Percentiles rank a stretch among this genome's conserved stretches.
These are phyloP conservation scores for Suhomyces yuchorum DNA, from an alignment of 1,139 yeast species.

Conservation along the genomic window DNA sequence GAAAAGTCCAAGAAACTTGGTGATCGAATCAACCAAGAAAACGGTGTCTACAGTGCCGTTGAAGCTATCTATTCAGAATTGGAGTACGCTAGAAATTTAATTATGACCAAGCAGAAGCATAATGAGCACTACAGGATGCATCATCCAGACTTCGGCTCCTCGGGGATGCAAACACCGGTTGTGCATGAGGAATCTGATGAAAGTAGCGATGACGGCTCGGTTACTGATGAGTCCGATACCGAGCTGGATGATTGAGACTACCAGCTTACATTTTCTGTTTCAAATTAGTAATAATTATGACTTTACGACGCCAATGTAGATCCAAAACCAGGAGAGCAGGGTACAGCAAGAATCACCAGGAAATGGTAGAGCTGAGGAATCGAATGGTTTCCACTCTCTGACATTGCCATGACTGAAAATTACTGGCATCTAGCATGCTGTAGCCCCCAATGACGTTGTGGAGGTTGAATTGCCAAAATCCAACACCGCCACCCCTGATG, in stretches of 20 bases:
- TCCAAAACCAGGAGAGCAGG: too few species aligned
- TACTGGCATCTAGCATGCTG: too few species aligned
- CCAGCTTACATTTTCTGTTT: too few species aligned
- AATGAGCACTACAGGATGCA: constrained; percentile 26
- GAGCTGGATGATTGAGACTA: not conserved
- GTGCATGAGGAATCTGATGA: constrained; percentile 24
- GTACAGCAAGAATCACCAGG: too few species aligned
- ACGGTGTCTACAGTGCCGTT: constrained; percentile 80
- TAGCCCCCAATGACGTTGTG: too few species aligned
- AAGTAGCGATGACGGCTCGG: constrained; percentile 16
- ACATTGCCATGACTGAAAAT: too few species aligned
- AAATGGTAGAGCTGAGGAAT: too few species aligned
- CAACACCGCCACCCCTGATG: too few species aligned
- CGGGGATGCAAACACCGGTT: constrained; percentile 35
- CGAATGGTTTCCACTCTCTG: too few species aligned
- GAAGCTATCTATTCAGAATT: constrained; percentile 74
- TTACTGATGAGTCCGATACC: not conserved
- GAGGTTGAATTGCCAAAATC: too few species aligned
- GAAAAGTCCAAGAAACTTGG: constrained; percentile 68
- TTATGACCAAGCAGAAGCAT: constrained; percentile 32
- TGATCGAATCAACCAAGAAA: constrained; percentile 61
- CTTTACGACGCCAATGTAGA: too few species aligned
- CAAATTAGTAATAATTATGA: too few species aligned
- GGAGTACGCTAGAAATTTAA: constrained; percentile 68
- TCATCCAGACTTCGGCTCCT: constrained; percentile 23